phyloP scores from a whole-genome alignment of 345 rosid species.

The Raphanus raphanistrum region DNA sequence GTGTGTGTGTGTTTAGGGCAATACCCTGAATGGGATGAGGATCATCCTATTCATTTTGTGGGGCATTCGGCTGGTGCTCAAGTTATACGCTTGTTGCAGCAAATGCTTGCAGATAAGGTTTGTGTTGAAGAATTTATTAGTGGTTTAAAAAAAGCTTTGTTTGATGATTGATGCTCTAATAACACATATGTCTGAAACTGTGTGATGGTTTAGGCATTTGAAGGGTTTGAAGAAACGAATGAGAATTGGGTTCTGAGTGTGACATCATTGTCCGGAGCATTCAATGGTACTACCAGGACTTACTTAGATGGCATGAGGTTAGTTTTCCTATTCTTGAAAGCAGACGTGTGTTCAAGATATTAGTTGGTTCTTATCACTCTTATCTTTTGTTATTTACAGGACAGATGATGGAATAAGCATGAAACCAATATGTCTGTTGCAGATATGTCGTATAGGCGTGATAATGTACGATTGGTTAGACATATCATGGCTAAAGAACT shows the following conservation, averaged over 20 bases:
- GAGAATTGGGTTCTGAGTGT: conserved; percentile 93
- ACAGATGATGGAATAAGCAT: conserved; percentile 73
- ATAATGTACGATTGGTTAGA: conserved; percentile 92
- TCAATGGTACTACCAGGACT: conserved; percentile 94
- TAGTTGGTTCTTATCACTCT: background rate
- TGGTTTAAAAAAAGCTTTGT: background rate
- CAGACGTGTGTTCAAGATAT: background rate
- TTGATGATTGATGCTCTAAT: conserved; percentile 12
- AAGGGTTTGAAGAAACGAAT: conserved; percentile 77
- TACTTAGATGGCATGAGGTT: conserved; percentile 96
- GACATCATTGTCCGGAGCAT: conserved; percentile 89
- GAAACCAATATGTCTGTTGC: conserved; percentile 83
- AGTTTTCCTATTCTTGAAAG: conserved; percentile 40
- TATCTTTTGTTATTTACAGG: conserved; percentile 43
- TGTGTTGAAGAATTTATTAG: background rate
- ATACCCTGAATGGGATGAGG: conserved; percentile 92
- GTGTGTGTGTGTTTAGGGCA: conserved; percentile 53
- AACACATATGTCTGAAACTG: background rate
- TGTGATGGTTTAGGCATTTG: conserved; percentile 55
- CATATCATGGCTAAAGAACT: conserved; percentile 73
- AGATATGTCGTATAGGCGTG: conserved; percentile 84
- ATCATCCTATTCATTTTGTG: conserved; percentile 93
- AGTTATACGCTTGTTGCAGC: conserved; percentile 95
- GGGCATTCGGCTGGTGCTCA: conserved; percentile 99
- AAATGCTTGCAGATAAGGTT: conserved; percentile 97